Conservation (phyloP, 305 asterid genomes). For the Fraxinus sp. region DNA sequence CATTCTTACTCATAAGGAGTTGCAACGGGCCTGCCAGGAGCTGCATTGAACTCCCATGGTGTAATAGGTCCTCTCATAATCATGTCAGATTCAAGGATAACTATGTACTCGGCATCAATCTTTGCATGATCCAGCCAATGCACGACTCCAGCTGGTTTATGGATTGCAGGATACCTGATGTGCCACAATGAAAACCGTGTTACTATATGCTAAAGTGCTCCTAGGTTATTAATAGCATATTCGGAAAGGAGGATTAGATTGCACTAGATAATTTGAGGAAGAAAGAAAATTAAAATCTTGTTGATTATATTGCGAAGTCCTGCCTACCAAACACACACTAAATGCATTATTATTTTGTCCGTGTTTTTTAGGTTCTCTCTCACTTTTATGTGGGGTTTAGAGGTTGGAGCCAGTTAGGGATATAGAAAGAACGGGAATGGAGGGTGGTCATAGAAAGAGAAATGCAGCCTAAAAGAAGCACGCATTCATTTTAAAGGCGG, state of each 20-base stretch:
- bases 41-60: slow-evolving; percentile 95
- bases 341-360: not conserved
- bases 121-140: slow-evolving; percentile 93
- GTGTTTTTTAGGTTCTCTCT: not conserved
- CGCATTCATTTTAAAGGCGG: not conserved
- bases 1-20: slow-evolving; percentile 85
- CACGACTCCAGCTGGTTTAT: slow-evolving; percentile 86
- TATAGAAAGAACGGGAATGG: not conserved
- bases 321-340: not conserved
- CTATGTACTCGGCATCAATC: slow-evolving; percentile 81
- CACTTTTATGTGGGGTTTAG: not conserved
- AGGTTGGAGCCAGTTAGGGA: not conserved
- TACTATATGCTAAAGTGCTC: not conserved
- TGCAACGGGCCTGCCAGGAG: slow-evolving; percentile 71
- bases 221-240: not conserved
- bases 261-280: not conserved
- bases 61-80: slow-evolving; percentile 91
- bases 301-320: not conserved
- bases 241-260: not conserved
- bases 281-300: not conserved
- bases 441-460: not conserved
- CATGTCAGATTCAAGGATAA: slow-evolving; percentile 92
- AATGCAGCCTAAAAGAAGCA: not conserved
- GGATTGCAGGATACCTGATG: slow-evolving; percentile 93
- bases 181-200: slow-evolving; percentile 19